These are phyloP conservation scores for Chaetomiaceae sp. DNA, from an alignment of 2,329 filamentous ascomycete species.

Conservation along the genomic window DNA sequence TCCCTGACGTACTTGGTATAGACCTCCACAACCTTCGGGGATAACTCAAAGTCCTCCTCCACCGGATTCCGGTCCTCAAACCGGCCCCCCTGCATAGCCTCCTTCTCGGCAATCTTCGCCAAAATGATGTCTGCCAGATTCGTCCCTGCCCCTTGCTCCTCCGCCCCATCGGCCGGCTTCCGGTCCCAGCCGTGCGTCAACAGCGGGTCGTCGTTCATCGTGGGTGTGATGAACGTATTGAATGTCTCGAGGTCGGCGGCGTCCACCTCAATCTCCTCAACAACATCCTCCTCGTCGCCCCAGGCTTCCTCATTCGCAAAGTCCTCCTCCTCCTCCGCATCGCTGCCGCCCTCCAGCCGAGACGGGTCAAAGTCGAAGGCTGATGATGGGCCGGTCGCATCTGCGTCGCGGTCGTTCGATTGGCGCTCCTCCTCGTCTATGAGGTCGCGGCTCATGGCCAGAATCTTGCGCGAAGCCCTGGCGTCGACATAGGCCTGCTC, in stretches of 20 bases:
- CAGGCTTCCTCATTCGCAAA: conserved; percentile 59
- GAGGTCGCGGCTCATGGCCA: conserved; percentile 83
- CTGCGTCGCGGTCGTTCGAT: conserved; percentile 28
- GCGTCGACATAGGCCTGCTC: conserved; percentile 75
- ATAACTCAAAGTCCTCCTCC: conserved; percentile 80
- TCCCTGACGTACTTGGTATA: conserved; percentile 67
- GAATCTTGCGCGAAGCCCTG: conserved; percentile 79
- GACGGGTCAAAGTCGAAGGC: conserved; percentile 80
- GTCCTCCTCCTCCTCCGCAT: conserved; percentile 42
- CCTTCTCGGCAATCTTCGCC: conserved; percentile 87
- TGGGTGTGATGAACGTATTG: conserved; percentile 76
- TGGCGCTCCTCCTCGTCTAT: conserved; percentile 65
- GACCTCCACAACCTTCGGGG: conserved; percentile 87
- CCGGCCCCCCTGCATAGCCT: conserved; percentile 44
- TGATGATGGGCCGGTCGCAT: conserved; percentile 45
- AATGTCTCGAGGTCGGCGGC: conserved; percentile 85
- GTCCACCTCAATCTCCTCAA: conserved; percentile 73
- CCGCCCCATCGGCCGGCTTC: conserved; percentile 34
- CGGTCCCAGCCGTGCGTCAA: conserved; percentile 57
- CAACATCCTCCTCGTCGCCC: conserved; percentile 70
- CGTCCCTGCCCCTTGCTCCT: conserved; percentile 50
- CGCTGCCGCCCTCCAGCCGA: conserved; percentile 44
- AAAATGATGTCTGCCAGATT: conserved; percentile 92
- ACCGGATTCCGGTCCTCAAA: conserved; percentile 33
- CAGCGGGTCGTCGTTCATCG: conserved; percentile 65